Base-by-base conservation (phyloP, 1,284 basidiomycete species). In the Neotropicomus parvogracilis region DNA sequence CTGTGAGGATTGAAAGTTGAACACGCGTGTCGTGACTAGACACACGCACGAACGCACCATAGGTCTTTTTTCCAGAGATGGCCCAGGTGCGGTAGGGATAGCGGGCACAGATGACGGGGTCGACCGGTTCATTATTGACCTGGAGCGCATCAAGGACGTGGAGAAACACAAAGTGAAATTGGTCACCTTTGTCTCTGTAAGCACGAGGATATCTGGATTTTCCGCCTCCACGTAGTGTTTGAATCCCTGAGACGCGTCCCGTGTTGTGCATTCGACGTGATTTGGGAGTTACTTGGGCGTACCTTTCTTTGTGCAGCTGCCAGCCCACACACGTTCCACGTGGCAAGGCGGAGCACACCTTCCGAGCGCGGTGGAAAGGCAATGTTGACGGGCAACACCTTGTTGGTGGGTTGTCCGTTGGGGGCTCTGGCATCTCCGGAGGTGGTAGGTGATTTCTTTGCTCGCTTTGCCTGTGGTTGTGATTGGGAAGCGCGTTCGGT, bases 131-230 rank as follows among this genome's bases (percentile, higher is more conserved):
- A 41, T 85, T 72, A 59, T 88, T 87, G 36, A 86, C 79, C 85
- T 89, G 48, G 13, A 41, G 0, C 41, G 34, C 49, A 34, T 53
- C 38, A 46, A 49, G 16, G 32, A 40, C 9, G 14, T 0, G 21
- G 33, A 24, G 32, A 16, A 26, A 20, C 20, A 34, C 16, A 26
- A 20, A 33, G 32, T 13, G 41, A 0, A 1, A 1, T 1, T 7
- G 16, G 19, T 20, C 46, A 80, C 86, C 74, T 91, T 93, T 14
- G 88, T 91, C 68, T 93, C 89, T 0, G 85, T 89, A 40, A 92
- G 67, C 11, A 92, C 77, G 27, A 92, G 70, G 19, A 93, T 73
- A 62, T 93, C 89, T 0, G 89, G 80, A 59, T 91, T 81, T 59
- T 93, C 89, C 2, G 89, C 88, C 57, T 88, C 82, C 21, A 91